Evolutionary conservation across 768 basidiomycete genomes (phyloP).

Genomic region (Pisolithus albus): DNA sequence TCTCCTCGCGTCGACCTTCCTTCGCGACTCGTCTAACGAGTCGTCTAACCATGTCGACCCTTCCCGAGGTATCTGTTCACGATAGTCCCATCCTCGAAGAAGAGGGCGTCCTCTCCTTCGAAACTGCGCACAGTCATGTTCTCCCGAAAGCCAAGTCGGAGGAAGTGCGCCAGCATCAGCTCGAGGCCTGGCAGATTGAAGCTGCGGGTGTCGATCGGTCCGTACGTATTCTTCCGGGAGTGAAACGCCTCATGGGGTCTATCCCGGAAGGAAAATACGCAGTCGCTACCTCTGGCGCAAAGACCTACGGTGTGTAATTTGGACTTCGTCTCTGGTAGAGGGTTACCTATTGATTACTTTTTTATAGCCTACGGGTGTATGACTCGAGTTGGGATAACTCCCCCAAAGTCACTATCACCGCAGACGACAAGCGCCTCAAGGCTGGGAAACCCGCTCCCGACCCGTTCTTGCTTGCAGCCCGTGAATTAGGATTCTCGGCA

Average conservation of each 20-base stretch:
- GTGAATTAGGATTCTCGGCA: conserved; percentile 49
- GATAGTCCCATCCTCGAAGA: no score
- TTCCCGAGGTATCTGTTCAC: no score
- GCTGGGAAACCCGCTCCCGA: conserved; percentile 59
- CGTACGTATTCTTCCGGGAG: conserved; percentile 69
- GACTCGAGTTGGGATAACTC: no score
- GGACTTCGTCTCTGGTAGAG: no score
- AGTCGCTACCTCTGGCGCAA: conserved; percentile 69
- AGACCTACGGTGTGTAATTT: conserved; percentile 49
- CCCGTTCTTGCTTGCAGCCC: conserved; percentile 56
- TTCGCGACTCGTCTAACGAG: conserved; percentile 35
- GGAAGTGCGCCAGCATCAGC: no score
- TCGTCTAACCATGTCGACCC: no score
- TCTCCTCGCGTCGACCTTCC: conserved; percentile 38
- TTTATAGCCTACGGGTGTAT: no score
- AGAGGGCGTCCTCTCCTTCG: no score
- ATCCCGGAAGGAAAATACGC: conserved; percentile 63
- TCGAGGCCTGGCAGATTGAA: conserved; percentile 29
- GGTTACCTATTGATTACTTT: no score
- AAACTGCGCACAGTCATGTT: no score
- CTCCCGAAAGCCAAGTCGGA: no score
- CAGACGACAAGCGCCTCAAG: conserved; percentile 39
- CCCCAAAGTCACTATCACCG: no score
- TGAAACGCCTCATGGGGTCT: conserved; percentile 55
- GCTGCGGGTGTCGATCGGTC: conserved; percentile 50